Percentiles rank a stretch among this genome's conserved stretches.
These are phyloP conservation scores for Haplosporangium gracile DNA, from an alignment of 192 early-diverging fungal species.

Conservation along the genomic window DNA sequence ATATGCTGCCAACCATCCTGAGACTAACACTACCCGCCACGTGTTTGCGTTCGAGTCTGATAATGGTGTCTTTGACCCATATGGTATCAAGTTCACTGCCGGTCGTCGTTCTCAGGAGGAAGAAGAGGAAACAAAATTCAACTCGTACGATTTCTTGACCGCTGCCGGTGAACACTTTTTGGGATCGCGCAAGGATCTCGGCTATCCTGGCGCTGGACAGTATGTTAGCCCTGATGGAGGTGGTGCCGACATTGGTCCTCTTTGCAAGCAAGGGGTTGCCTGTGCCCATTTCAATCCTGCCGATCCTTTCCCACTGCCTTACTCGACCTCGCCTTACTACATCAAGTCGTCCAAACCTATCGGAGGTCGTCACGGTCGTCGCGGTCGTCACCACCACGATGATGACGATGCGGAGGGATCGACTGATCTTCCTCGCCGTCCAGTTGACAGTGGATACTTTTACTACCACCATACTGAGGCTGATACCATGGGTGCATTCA, in stretches of 20 bases:
- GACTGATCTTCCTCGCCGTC: conserved; percentile 35
- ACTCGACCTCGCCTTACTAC: conserved; percentile 51
- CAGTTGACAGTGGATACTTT: conserved; percentile 65
- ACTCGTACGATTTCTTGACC: conserved; percentile 42
- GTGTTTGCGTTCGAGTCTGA: conserved; percentile 72
- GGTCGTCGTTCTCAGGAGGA: conserved; percentile 14
- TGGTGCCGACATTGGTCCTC: conserved; percentile 66
- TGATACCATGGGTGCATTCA: conserved; percentile 66
- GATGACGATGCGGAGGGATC: conserved; percentile 1
- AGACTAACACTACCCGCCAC: conserved; percentile 58
- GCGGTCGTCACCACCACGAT: conserved; percentile 6
- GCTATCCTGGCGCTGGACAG: conserved; percentile 57
- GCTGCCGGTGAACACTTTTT: conserved; percentile 51
- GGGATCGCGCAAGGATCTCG: conserved; percentile 43
- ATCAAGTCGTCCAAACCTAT: conserved; percentile 5
- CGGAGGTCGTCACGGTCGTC: background rate
- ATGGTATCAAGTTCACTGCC: conserved; percentile 64
- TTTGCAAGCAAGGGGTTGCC: conserved; percentile 69
- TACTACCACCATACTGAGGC: conserved; percentile 69
- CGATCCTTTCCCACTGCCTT: conserved; percentile 59
- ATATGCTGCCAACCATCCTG: conserved; percentile 58
- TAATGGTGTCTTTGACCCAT: conserved; percentile 73
- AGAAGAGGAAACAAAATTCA: conserved; percentile 5
- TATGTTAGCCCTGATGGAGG: conserved; percentile 54
- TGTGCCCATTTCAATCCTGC: conserved; percentile 64